Evolutionary conservation across 257 asterid species (phyloP).

Genomic region (Eucommia ulmoides): DNA sequence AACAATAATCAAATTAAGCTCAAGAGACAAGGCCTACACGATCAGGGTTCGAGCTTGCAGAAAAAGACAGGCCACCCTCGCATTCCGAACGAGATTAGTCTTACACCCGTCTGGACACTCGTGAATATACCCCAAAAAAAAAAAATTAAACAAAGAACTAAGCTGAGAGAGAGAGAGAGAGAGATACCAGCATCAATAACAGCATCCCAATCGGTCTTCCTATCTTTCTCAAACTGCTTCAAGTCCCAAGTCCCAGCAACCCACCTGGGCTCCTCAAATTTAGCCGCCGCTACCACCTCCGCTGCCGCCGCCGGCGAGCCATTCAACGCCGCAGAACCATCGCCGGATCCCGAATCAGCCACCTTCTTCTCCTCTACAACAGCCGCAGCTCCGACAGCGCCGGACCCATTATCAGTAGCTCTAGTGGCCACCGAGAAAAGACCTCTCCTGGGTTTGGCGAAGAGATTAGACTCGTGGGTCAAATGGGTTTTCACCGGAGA

Average conservation of each 20-base stretch:
- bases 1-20: too few species aligned
- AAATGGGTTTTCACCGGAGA: slow-evolving; percentile 22
- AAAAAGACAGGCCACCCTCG: too few species aligned
- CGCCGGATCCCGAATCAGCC: slow-evolving; percentile 8
- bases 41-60: too few species aligned
- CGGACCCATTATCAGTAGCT: slow-evolving; percentile 30
- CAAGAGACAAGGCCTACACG: too few species aligned
- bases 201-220: slow-evolving; percentile 78
- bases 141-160: neutral
- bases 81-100: too few species aligned
- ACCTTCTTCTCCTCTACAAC: slow-evolving; percentile 22
- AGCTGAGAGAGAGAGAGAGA: neutral
- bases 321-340: slow-evolving; percentile 33
- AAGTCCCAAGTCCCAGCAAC: slow-evolving; percentile 87
- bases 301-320: slow-evolving; percentile 38
- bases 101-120: too few species aligned
- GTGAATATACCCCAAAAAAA: too few species aligned
- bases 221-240: slow-evolving; percentile 51
- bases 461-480: slow-evolving; percentile 15
- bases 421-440: slow-evolving; percentile 13
- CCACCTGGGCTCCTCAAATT: slow-evolving; percentile 61
- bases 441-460: slow-evolving; percentile 15
- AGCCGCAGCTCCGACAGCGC: slow-evolving; percentile 27
- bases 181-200: slow-evolving; percentile 86
- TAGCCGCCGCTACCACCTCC: slow-evolving; percentile 6